Percentiles rank a stretch among this genome's conserved stretches.
Evolutionary conservation across 352 stramenopile species (phyloP).

Genomic region (Phytophthora pistaciae): DNA sequence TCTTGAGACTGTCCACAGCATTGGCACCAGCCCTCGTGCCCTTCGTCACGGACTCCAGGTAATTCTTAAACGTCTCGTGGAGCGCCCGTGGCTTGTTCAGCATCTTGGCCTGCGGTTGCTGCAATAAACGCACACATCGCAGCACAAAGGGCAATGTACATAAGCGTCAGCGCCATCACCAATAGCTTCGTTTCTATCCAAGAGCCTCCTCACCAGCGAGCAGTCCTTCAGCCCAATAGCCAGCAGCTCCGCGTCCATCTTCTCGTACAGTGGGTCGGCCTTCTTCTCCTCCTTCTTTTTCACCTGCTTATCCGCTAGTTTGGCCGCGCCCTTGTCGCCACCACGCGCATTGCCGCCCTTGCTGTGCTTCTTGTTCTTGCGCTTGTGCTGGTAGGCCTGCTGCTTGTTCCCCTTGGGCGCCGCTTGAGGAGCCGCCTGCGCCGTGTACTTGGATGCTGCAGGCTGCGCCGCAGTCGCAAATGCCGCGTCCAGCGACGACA

Average conservation of each 20-base stretch:
- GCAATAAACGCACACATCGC: slow-evolving; percentile 1
- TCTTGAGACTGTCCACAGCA: slow-evolving; percentile 69
- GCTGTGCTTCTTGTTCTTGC: slow-evolving; percentile 36
- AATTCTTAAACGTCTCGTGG: slow-evolving; percentile 52
- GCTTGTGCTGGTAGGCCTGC: slow-evolving; percentile 80
- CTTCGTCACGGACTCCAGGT: slow-evolving; percentile 44
- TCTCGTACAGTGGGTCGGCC: slow-evolving; percentile 64
- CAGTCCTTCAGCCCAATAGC: slow-evolving; percentile 73
- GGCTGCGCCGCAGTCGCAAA: slow-evolving; percentile 53
- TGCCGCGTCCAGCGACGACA: slow-evolving; percentile 79
- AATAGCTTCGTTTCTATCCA: not conserved
- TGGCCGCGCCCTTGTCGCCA: slow-evolving; percentile 8
- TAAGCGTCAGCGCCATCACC: not conserved
- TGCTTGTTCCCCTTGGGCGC: slow-evolving; percentile 45
- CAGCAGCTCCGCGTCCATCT: slow-evolving; percentile 56
- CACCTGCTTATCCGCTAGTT: slow-evolving; percentile 3
- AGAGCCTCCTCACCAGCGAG: slow-evolving; percentile 53
- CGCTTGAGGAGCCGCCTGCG: slow-evolving; percentile 58
- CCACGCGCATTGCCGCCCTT: slow-evolving; percentile 13
- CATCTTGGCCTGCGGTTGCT: slow-evolving; percentile 39
- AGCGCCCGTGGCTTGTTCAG: slow-evolving; percentile 36
- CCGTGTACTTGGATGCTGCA: slow-evolving; percentile 74
- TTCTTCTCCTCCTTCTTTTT: slow-evolving; percentile 19
- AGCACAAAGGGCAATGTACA: not conserved
- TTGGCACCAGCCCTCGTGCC: slow-evolving; percentile 20